Evolutionary conservation across 768 basidiomycete genomes (phyloP).

Genomic region (Lactifluus echinatus): DNA sequence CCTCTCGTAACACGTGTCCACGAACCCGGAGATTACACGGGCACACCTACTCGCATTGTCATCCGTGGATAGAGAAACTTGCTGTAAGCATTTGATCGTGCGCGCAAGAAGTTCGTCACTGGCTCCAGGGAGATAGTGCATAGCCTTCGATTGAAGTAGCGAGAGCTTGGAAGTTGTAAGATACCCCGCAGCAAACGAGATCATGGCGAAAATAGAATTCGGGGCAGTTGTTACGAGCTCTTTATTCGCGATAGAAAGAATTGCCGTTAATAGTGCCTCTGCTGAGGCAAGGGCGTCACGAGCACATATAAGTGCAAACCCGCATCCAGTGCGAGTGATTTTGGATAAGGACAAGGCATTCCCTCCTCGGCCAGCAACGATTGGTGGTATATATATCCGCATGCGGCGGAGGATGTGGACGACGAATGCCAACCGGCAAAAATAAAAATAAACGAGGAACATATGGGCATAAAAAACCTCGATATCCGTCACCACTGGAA

Average conservation of each 20-base stretch:
- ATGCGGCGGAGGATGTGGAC: constrained; percentile 30
- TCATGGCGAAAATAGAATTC: constrained; percentile 35
- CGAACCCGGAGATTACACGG: constrained; percentile 9
- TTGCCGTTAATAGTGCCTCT: constrained; percentile 31
- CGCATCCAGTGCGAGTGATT: constrained; percentile 6
- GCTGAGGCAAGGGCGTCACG: constrained; percentile 32
- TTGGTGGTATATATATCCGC: constrained; percentile 15
- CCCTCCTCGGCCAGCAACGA: not conserved
- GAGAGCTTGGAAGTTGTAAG: constrained; percentile 36
- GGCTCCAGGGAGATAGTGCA: constrained; percentile 9
- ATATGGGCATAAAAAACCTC: constrained; percentile 38
- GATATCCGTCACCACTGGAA: constrained; percentile 34
- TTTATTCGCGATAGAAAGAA: constrained; percentile 29
- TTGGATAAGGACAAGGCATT: constrained; percentile 4
- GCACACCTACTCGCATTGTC: constrained; percentile 19
- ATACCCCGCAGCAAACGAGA: constrained; percentile 36
- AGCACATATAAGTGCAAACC: constrained; percentile 31
- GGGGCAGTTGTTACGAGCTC: constrained; percentile 34
- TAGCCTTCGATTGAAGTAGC: constrained; percentile 5
- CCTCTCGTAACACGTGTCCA: constrained; percentile 13
- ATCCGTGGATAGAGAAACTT: constrained; percentile 10
- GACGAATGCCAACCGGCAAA: constrained; percentile 32
- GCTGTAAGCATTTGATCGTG: constrained; percentile 6
- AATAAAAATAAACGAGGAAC: constrained; percentile 34
- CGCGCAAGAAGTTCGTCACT: constrained; percentile 16